Percentiles rank a stretch among this genome's conserved stretches.
phyloP scores from a whole-genome alignment of 768 basidiomycete genomes.

The Hygrophoropsis aurantiaca region DNA sequence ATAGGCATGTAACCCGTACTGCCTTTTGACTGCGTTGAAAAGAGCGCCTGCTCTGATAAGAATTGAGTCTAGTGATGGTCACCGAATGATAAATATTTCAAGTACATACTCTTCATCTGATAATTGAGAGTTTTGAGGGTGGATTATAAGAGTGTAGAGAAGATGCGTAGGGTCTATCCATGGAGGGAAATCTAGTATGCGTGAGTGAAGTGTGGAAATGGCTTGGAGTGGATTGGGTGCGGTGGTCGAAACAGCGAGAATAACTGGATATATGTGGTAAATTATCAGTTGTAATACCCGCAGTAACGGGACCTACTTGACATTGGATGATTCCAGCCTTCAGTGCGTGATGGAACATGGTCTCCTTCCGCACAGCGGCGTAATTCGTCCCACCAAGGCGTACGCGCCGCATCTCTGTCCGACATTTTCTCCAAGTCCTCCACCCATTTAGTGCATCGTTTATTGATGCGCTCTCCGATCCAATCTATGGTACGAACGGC shows the following conservation, averaged over 20 bases:
- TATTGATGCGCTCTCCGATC: constrained; percentile 72
- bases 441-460: constrained; percentile 68
- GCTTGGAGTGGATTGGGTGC: constrained; percentile 80
- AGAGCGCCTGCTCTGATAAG: constrained; percentile 65
- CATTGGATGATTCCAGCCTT: constrained; percentile 88
- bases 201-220: constrained; percentile 71
- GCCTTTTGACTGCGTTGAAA: constrained; percentile 86
- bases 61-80: constrained; percentile 6
- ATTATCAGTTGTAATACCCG: constrained; percentile 5
- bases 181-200: constrained; percentile 64
- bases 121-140: constrained; percentile 65
- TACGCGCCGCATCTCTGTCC: constrained; percentile 41
- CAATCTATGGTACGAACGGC: constrained; percentile 83
- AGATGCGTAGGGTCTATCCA: constrained; percentile 79
- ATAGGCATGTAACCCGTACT: constrained; percentile 77
- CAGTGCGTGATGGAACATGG: constrained; percentile 63
- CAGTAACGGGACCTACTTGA: constrained; percentile 53
- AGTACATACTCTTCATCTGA: constrained; percentile 76
- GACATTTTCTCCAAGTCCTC: constrained; percentile 55
- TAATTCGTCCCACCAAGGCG: constrained; percentile 91
- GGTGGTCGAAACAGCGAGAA: constrained; percentile 80
- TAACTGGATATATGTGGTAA: constrained; percentile 49
- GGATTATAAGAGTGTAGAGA: constrained; percentile 76
- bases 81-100: constrained; percentile 1
- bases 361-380: constrained; percentile 76